These are phyloP conservation scores for Asterella californica DNA, from an alignment of 225 moss, liverwort and hornwort genomes.

Conservation along the genomic window DNA sequence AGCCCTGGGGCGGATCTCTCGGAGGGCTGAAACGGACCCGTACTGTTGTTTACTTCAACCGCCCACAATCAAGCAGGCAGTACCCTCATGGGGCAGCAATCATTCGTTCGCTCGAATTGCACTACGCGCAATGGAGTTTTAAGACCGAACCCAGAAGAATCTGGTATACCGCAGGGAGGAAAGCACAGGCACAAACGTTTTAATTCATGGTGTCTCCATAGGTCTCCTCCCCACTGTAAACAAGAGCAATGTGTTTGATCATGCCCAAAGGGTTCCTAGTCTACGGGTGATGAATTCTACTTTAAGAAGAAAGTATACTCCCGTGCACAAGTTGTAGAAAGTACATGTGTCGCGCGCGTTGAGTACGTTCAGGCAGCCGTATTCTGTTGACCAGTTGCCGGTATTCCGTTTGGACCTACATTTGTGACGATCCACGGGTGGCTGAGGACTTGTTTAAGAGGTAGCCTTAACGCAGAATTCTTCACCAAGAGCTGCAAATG, in stretches of 20 bases:
- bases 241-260: background rate
- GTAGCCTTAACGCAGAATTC: slow-evolving; percentile 62
- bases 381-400: background rate
- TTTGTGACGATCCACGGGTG: slow-evolving; percentile 88
- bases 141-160: background rate
- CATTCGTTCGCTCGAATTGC: background rate
- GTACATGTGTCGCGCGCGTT: background rate
- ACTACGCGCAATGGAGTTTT: background rate
- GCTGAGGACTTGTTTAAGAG: slow-evolving; percentile 57
- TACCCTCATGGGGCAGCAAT: background rate
- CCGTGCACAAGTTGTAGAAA: background rate
- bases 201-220: background rate
- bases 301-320: background rate
- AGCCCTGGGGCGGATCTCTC: slow-evolving; percentile 3
- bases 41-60: no score
- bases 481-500: slow-evolving; percentile 71
- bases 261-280: background rate
- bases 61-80: no score
- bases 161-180: background rate
- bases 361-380: background rate
- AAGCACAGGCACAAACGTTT: background rate
- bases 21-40: background rate
- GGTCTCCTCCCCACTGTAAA: background rate
- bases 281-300: background rate
- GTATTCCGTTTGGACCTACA: slow-evolving; percentile 47